Conservation (phyloP, 225 moss, liverwort and hornwort species). For the Straminergon stramineum region DNA sequence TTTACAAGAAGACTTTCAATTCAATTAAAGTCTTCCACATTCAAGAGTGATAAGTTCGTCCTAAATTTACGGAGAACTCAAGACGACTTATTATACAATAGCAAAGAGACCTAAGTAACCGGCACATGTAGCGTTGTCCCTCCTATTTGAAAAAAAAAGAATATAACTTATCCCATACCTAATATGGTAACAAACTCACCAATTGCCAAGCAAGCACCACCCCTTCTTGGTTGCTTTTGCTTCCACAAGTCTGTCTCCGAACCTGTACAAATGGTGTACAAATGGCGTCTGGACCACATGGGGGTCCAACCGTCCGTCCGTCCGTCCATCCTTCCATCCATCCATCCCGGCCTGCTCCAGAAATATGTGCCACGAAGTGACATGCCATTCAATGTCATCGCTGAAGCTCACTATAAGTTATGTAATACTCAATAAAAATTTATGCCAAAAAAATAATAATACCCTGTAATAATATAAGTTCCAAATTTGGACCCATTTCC, state of each 20-base stretch:
- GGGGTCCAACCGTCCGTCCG: no score
- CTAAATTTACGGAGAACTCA: background rate
- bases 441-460: no score
- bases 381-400: background rate
- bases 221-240: background rate
- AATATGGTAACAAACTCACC: background rate
- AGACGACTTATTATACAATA: no score
- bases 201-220: no score
- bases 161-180: background rate
- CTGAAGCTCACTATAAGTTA: background rate
- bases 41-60: background rate
- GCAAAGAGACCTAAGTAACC: background rate
- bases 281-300: background rate
- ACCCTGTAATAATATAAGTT: background rate
- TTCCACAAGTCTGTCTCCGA: background rate
- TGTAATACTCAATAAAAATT: no score
- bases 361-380: background rate
- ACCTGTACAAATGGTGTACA: background rate
- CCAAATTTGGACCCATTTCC: background rate
- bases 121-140: background rate
- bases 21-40: background rate
- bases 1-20: background rate
- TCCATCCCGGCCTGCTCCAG: background rate
- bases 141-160: background rate
- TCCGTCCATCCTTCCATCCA: accelerated